phyloP scores from a whole-genome alignment of 352 stramenopile genomes.

The Pythium volutum region DNA sequence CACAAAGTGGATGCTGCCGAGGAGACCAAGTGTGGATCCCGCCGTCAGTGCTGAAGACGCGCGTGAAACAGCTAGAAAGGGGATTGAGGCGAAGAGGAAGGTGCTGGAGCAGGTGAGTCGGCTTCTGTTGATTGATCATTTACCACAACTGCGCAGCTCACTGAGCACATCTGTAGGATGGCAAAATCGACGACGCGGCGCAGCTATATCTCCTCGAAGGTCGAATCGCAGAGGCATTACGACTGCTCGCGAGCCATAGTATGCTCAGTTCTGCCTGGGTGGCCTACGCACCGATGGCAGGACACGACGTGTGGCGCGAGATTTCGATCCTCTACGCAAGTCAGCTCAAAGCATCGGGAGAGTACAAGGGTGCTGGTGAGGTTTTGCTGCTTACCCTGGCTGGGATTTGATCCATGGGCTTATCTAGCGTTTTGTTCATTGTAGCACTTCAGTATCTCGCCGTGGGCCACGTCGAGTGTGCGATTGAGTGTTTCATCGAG shows the following conservation, averaged over 20 bases:
- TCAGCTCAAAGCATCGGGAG: conserved; percentile 42
- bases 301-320: conserved; percentile 67
- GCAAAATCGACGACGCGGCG: conserved; percentile 53
- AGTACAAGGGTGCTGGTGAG: conserved; percentile 47
- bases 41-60: background rate
- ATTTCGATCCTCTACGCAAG: conserved; percentile 57
- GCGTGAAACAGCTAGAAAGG: background rate
- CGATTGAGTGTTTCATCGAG: conserved; percentile 38
- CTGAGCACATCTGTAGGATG: conserved; percentile 18
- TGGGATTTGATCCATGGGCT: background rate
- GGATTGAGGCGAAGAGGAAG: conserved; percentile 4
- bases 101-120: conserved; percentile 9
- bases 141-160: background rate
- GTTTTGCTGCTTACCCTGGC: background rate
- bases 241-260: conserved; percentile 48
- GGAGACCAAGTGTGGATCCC: background rate
- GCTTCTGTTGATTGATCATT: background rate
- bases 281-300: conserved; percentile 68
- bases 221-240: conserved; percentile 51
- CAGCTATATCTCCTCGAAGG: conserved; percentile 51
- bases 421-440: background rate
- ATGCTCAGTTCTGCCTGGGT: conserved; percentile 51
- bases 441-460: conserved; percentile 57
- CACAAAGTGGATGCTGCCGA: conserved; percentile 2
- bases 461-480: conserved; percentile 52